A percentile compares a stretch with the other conserved stretches of the same genome.
Conservation (phyloP, 2,329 filamentous ascomycete genomes). For the Parastagonospora nodorum region DNA sequence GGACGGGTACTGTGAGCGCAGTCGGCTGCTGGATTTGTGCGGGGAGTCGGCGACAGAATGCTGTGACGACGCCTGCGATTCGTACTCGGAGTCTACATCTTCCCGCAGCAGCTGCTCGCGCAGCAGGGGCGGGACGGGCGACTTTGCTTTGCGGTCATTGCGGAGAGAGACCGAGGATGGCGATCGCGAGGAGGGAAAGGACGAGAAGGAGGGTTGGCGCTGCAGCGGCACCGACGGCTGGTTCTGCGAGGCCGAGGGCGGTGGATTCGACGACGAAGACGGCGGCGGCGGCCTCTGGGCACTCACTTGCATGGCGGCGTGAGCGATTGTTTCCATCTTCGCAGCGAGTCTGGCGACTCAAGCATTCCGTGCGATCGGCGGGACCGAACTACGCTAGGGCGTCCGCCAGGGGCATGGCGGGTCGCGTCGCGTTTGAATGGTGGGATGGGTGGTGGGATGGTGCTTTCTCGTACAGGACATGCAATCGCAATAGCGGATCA, state of each 20-base stretch:
- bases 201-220: slow-evolving; percentile 51
- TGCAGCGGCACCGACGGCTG: slow-evolving; percentile 31
- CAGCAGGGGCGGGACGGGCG: slow-evolving; percentile 44
- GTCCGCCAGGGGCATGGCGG: slow-evolving; percentile 19
- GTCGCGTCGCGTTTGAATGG: not conserved
- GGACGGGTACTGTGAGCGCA: slow-evolving; percentile 56
- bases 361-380: slow-evolving; percentile 23
- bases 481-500: not conserved
- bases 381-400: slow-evolving; percentile 20
- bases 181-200: slow-evolving; percentile 48
- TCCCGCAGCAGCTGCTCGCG: slow-evolving; percentile 39
- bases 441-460: not conserved
- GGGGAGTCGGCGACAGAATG: slow-evolving; percentile 12
- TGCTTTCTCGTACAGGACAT: not conserved
- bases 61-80: slow-evolving; percentile 34
- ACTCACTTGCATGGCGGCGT: slow-evolving; percentile 35
- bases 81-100: slow-evolving; percentile 36
- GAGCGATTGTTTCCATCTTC: slow-evolving; percentile 25
- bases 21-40: slow-evolving; percentile 15
- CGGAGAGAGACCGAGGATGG: slow-evolving; percentile 44
- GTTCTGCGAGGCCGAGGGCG: slow-evolving; percentile 2
- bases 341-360: slow-evolving; percentile 12
- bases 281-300: slow-evolving; percentile 26
- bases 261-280: not conserved
- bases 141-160: slow-evolving; percentile 41